Conservation (phyloP, 1,284 basidiomycete species). For the Takashimella koratensis region DNA sequence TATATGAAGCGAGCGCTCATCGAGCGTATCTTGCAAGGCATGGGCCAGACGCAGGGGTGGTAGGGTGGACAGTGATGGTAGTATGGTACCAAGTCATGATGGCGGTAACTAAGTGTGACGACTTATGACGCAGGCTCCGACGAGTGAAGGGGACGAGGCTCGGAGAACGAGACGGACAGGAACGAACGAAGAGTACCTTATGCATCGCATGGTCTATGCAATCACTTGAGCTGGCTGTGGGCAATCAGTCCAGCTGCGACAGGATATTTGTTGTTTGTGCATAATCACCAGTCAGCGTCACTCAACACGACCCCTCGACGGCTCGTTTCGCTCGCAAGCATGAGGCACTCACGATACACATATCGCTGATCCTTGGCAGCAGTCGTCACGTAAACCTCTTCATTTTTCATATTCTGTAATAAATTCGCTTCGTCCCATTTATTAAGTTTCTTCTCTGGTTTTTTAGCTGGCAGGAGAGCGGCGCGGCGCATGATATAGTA, state of each 20-base stretch:
- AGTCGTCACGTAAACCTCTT: conserved; percentile 34
- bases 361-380: conserved; percentile 35
- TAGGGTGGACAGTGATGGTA: too few species aligned
- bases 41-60: conserved; percentile 55
- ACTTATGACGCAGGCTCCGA: too few species aligned
- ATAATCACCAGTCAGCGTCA: too few species aligned
- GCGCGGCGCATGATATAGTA: conserved; percentile 20
- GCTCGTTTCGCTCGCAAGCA: not conserved
- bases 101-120: too few species aligned
- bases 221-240: conserved; percentile 28
- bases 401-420: conserved; percentile 37
- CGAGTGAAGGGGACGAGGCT: too few species aligned
- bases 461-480: conserved; percentile 4
- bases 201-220: not conserved
- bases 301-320: too few species aligned
- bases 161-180: not conserved
- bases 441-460: conserved; percentile 20
- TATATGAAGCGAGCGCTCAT: conserved; percentile 70
- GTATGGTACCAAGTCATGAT: too few species aligned
- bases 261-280: not conserved
- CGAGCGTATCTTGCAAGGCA: conserved; percentile 72
- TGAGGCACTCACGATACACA: conserved; percentile 33
- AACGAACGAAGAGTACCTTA: not conserved
- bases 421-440: conserved; percentile 37
- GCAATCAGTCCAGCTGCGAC: conserved; percentile 31